Conservation (phyloP, 352 stramenopile species). For the Phytophthora meadii region DNA sequence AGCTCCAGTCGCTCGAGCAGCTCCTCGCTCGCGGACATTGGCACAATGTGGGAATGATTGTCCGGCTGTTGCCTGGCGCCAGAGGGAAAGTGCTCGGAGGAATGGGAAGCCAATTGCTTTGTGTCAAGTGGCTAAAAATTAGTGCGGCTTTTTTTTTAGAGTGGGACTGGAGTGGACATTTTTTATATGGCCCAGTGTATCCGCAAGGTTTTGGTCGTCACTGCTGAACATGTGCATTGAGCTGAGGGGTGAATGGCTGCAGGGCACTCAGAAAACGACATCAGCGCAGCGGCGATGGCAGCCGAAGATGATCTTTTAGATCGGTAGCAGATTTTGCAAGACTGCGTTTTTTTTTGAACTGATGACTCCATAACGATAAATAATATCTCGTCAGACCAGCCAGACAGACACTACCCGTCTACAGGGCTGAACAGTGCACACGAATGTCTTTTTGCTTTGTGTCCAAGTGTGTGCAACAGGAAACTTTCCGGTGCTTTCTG, state of each 20-base stretch:
- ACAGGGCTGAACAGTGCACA: too few relatives aligned
- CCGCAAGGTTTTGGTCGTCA: background rate
- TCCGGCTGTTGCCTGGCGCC: conserved; percentile 44
- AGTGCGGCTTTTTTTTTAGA: conserved; percentile 14
- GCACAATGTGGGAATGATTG: conserved; percentile 13
- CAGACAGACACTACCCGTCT: background rate
- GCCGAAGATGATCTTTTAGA: too few relatives aligned
- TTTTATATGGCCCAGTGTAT: background rate
- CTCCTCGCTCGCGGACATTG: conserved; percentile 23
- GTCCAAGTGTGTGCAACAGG: too few relatives aligned
- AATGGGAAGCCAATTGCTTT: conserved; percentile 10
- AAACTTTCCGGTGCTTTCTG: background rate
- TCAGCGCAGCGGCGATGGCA: background rate
- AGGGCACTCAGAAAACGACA: background rate
- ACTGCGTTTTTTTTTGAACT: background rate
- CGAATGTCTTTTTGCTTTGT: too few relatives aligned
- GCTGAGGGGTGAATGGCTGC: background rate
- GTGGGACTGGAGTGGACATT: background rate
- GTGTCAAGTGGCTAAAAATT: conserved; percentile 23
- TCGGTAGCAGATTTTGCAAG: too few relatives aligned
- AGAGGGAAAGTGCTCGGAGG: conserved; percentile 45
- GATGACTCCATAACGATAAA: background rate
- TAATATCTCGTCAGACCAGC: background rate
- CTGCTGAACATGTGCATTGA: background rate
- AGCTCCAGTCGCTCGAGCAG: conserved; percentile 31